Evolutionary conservation across 441 rosid genomes (phyloP), one percentile per base, ranked within the genome.

Genomic region (Croton setiger): DNA sequence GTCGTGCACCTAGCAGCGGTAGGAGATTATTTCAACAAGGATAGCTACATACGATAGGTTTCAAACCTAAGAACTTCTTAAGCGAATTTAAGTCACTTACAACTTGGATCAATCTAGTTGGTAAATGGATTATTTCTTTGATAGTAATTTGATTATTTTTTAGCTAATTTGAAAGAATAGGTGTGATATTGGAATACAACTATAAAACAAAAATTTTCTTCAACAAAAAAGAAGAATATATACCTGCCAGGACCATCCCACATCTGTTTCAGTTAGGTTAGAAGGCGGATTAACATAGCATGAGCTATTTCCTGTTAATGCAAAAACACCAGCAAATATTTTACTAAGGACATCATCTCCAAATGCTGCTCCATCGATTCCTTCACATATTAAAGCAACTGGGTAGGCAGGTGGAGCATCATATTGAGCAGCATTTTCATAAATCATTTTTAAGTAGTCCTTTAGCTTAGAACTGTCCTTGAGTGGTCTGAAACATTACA

Each of bases 201-300:
- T 27, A 27, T 2, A 27, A 2, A 27, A 27, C 31, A 27, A 1
- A 27, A 27, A 27, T 27, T 27, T 27, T 0, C 31, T 27, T 27
- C 31, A 27, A 27, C 31, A 27, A 27, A 27, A 27, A 27, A 0
- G 31, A n/a, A n/a, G n/a, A n/a, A 27, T 37, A 37, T 4, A 39
- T 81, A 81, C 89, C 89, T 85, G 86, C 89, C 87, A 83, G 7
- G 15, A 0, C 83, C 82, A 86, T 3, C 86, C 89, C 11, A 27
- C 43, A 1, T 10, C 0, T 1, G 77, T 74, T 66, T 75, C 76
- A 53, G 82, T 60, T 13, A 36, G 3, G 52, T 41, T 12, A 15
- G 37, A 21, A 13, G 72, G 66, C 47, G 63, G 17, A 76, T 79
- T 75, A 13, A 78, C 18, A 69, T 77, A 82, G 71, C 90, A 85